A percentile compares a stretch with the other conserved stretches of the same genome.
phyloP scores from a whole-genome alignment of 306 rosid species.

The Neltuma alba region DNA sequence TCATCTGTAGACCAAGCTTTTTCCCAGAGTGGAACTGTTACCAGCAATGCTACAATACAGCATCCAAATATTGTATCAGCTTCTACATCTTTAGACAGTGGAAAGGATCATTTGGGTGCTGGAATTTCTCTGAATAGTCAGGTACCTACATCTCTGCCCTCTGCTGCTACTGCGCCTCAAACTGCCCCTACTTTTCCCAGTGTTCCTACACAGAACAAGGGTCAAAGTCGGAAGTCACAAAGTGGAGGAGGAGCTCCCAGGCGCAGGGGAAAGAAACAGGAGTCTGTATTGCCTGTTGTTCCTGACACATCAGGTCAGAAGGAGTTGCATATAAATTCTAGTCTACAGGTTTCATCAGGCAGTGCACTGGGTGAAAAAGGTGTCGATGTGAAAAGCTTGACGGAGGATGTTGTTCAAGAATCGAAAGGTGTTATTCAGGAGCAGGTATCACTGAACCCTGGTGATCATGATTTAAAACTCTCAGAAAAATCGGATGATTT shows the following conservation, averaged over 20 bases:
- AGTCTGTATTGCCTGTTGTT: conserved; percentile 38
- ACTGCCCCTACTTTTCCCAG: conserved; percentile 50
- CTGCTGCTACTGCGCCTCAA: conserved; percentile 52
- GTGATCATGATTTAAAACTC: conserved; percentile 46
- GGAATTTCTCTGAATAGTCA: conserved; percentile 56
- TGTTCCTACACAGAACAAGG: conserved; percentile 52
- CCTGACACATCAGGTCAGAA: conserved; percentile 50
- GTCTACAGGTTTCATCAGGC: conserved; percentile 44
- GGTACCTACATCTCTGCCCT: conserved; percentile 46
- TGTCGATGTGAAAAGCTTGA: conserved; percentile 32
- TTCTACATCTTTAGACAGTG: conserved; percentile 52
- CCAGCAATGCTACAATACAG: conserved; percentile 46
- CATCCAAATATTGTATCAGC: conserved; percentile 44
- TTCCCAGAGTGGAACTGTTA: conserved; percentile 41
- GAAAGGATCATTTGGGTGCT: conserved; percentile 41
- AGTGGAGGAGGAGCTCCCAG: conserved; percentile 63
- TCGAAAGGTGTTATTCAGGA: conserved; percentile 44
- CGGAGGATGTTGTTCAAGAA: conserved; percentile 49
- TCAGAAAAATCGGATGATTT: conserved; percentile 42
- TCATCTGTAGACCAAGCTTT: conserved; percentile 50
- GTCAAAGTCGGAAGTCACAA: conserved; percentile 61
- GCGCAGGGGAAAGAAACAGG: conserved; percentile 86
- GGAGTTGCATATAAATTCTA: conserved; percentile 47
- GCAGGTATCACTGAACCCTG: conserved; percentile 46
- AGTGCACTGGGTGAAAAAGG: conserved; percentile 43